Evolutionary conservation across 805 yeast genomes (phyloP).

Genomic region (Diddensiella santjacobensis): DNA sequence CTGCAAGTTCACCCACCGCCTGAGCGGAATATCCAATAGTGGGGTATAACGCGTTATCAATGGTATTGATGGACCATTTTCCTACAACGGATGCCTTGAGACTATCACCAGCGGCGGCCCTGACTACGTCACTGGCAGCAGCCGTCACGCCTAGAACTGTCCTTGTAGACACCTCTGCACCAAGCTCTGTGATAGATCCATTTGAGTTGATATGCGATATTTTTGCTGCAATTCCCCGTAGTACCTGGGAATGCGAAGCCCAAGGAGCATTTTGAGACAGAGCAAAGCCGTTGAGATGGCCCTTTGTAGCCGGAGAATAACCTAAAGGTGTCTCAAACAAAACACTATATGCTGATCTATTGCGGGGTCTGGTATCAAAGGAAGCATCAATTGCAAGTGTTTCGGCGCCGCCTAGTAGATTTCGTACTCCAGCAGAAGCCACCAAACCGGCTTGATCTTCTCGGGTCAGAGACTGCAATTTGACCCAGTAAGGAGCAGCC

Average conservation of each 20-base stretch:
- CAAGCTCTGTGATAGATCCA: conserved; percentile 38
- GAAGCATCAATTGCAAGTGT: conserved; percentile 45
- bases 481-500: conserved; percentile 8
- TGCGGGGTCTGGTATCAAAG: conserved; percentile 43
- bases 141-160: conserved; percentile 46
- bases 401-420: conserved; percentile 62
- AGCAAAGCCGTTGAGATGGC: conserved; percentile 46
- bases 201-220: conserved; percentile 34
- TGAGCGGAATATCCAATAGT: conserved; percentile 39
- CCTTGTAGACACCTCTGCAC: conserved; percentile 58
- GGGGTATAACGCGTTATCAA: conserved; percentile 38
- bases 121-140: conserved; percentile 54
- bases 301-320: conserved; percentile 49
- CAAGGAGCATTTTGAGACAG: conserved; percentile 46
- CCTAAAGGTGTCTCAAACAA: conserved; percentile 48
- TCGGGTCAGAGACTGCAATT: conserved; percentile 9
- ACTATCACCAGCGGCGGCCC: conserved; percentile 60
- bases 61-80: conserved; percentile 38
- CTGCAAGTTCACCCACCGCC: conserved; percentile 35
- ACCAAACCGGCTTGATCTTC: conserved; percentile 19
- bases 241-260: conserved; percentile 51
- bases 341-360: conserved; percentile 44
- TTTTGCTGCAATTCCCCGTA: conserved; percentile 41
- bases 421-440: conserved; percentile 49
- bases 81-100: conserved; percentile 52